Evolutionary conservation across 2,329 filamentous ascomycete species (phyloP).

Genomic region (Thelonectria discophora): DNA sequence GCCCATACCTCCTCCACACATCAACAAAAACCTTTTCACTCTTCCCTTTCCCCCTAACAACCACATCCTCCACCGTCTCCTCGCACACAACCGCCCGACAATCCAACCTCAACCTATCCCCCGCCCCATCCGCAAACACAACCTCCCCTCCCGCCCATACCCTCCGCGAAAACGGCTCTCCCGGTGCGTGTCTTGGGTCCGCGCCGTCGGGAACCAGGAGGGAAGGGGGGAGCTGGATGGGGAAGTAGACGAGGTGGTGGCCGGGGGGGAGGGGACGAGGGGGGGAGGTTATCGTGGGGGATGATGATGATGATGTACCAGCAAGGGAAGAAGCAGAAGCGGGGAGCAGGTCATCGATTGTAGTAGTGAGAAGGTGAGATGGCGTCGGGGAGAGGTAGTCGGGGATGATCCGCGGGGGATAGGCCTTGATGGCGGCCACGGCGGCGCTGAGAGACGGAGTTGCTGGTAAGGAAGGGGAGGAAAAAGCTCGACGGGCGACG

Average conservation of each 20-base stretch:
- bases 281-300: slow-evolving; percentile 35
- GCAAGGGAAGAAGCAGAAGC: slow-evolving; percentile 19
- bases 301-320: slow-evolving; percentile 26
- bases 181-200: slow-evolving; percentile 80
- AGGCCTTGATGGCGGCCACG: slow-evolving; percentile 37
- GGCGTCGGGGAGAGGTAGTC: slow-evolving; percentile 65
- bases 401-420: slow-evolving; percentile 48
- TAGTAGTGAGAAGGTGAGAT: slow-evolving; percentile 71
- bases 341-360: slow-evolving; percentile 65
- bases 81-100: slow-evolving; percentile 53
- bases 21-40: slow-evolving; percentile 62
- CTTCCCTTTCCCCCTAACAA: slow-evolving; percentile 44
- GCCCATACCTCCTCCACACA: slow-evolving; percentile 57
- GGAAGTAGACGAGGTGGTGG: slow-evolving; percentile 90
- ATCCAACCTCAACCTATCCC: slow-evolving; percentile 48
- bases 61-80: slow-evolving; percentile 56
- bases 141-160: slow-evolving; percentile 91
- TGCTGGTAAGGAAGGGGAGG: slow-evolving; percentile 5
- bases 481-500: slow-evolving; percentile 14
- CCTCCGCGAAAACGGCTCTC: slow-evolving; percentile 74
- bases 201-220: slow-evolving; percentile 83
- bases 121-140: slow-evolving; percentile 53
- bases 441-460: slow-evolving; percentile 26
- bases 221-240: slow-evolving; percentile 69
- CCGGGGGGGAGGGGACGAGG: slow-evolving; percentile 64